Conservation (phyloP, 2,329 filamentous ascomycete genomes). For the Aphanoascus verrucosus region DNA sequence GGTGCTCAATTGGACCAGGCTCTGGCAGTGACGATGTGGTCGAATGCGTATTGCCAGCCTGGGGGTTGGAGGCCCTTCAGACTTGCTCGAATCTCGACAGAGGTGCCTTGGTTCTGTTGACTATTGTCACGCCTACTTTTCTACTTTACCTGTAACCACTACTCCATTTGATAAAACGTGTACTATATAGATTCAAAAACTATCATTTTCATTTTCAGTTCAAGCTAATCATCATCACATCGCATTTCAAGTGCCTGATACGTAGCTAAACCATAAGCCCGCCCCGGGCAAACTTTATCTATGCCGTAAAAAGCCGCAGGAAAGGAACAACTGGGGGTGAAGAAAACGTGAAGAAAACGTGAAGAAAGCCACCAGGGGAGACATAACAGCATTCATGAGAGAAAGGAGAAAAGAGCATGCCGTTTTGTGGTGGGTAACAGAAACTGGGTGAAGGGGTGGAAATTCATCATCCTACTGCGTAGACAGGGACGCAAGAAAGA, state of each 20-base stretch:
- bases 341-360: background rate
- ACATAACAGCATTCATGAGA: background rate
- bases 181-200: conserved; percentile 3
- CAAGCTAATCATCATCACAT: conserved; percentile 6
- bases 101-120: too few relatives aligned
- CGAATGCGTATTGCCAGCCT: too few relatives aligned
- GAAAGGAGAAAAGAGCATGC: background rate
- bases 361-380: background rate
- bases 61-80: too few relatives aligned
- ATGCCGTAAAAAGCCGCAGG: conserved; percentile 8
- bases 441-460: background rate
- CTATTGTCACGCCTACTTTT: background rate
- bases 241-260: conserved; percentile 8
- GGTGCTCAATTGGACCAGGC: too few relatives aligned
- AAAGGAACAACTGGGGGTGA: background rate
- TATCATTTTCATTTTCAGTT: background rate
- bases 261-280: conserved; percentile 8
- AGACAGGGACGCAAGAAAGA: background rate
- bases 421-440: too few relatives aligned
- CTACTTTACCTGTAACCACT: background rate
- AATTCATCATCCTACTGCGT: conserved; percentile 6
- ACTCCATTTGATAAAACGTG: background rate
- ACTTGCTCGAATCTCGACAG: too few relatives aligned
- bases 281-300: conserved; percentile 6
- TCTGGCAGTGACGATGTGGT: too few relatives aligned